Conservation (phyloP, 495 filamentous ascomycete genomes). For the Penicillium flavigenum region DNA sequence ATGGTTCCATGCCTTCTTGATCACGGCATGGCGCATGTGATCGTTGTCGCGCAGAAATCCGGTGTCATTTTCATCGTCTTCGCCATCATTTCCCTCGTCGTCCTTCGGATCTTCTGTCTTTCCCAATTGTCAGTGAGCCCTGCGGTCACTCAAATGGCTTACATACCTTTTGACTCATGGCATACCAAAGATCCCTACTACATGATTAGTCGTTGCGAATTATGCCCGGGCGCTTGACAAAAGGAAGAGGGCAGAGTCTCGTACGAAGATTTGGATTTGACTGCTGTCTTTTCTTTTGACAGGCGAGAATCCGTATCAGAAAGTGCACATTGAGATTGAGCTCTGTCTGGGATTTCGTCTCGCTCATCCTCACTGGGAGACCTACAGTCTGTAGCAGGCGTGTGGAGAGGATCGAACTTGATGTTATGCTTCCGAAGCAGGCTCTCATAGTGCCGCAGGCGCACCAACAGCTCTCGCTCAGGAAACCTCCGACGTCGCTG, state of each 20-base stretch:
- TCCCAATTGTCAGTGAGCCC: not conserved
- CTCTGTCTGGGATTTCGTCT: not conserved
- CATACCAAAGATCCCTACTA: not conserved
- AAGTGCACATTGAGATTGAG: not conserved
- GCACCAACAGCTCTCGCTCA: slow-evolving; percentile 21
- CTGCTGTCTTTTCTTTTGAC: not conserved
- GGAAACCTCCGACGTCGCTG: slow-evolving; percentile 22
- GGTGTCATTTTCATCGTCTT: not conserved
- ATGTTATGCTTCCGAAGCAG: not conserved
- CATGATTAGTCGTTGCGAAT: not conserved
- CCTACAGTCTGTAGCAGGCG: not conserved
- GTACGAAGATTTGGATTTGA: not conserved
- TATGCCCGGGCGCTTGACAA: not conserved
- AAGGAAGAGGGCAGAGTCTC: not conserved
- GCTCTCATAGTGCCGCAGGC: not conserved
- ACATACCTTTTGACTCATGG: not conserved
- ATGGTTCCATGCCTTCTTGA: not conserved
- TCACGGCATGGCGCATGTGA: not conserved
- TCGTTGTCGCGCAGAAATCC: not conserved
- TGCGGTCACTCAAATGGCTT: not conserved
- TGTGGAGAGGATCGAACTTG: not conserved
- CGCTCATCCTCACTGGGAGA: not conserved
- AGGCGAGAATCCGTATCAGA: not conserved
- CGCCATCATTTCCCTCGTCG: not conserved
- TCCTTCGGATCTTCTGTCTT: not conserved